phyloP scores from a whole-genome alignment of 257 asterid genomes.

The Oldenlandia corymbosa region DNA sequence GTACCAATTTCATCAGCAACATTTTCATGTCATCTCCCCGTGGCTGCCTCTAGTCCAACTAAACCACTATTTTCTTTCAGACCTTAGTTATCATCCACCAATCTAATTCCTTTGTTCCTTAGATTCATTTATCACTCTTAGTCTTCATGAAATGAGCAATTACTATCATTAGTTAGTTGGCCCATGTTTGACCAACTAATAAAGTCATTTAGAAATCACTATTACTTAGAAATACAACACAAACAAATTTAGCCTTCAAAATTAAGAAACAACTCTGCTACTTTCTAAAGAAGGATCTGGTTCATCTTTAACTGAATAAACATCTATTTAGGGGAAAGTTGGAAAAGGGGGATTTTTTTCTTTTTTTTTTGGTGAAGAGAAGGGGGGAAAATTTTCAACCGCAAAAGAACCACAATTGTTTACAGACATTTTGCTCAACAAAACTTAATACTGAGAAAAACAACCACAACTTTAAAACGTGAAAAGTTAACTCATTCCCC shows the following conservation, averaged over 20 bases:
- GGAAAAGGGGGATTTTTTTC: no score
- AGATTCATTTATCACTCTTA: not conserved
- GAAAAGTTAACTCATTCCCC: no score
- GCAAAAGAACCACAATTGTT: not conserved
- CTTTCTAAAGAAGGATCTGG: not conserved
- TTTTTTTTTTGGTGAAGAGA: no score
- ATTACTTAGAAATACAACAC: not conserved
- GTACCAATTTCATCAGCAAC: not conserved
- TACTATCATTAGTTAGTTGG: not conserved
- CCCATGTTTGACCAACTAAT: not conserved
- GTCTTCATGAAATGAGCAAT: not conserved
- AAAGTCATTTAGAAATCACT: not conserved
- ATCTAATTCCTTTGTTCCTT: not conserved
- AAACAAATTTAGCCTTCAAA: not conserved
- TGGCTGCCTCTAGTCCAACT: not conserved
- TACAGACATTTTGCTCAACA: not conserved
- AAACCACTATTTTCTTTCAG: not conserved
- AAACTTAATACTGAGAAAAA: no score
- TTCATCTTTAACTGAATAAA: not conserved
- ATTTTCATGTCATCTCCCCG: not conserved
- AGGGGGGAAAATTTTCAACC: no score
- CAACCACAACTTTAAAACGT: no score
- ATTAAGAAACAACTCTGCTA: no score
- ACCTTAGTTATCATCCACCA: not conserved
- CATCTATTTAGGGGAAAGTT: not conserved